Evolutionary conservation across 495 filamentous ascomycete genomes (phyloP).

Genomic region (Hyaloscypha bicolor): DNA sequence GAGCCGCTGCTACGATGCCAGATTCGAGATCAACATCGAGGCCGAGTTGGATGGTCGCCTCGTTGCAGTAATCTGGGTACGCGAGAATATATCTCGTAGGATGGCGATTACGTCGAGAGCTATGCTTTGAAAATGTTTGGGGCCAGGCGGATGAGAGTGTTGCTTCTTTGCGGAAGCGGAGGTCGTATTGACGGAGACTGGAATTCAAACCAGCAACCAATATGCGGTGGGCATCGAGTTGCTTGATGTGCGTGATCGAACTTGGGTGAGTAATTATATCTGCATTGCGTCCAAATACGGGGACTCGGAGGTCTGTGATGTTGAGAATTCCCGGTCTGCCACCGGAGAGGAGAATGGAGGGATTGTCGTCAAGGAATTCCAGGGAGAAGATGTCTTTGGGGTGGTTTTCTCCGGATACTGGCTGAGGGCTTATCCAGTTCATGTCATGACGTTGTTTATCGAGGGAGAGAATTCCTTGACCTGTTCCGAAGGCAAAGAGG

Average conservation of each 20-base stretch:
- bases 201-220: slow-evolving; percentile 32
- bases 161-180: slow-evolving; percentile 28
- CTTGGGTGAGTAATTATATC: slow-evolving; percentile 28
- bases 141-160: not conserved
- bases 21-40: slow-evolving; percentile 31
- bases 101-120: not conserved
- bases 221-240: slow-evolving; percentile 26
- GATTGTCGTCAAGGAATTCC: slow-evolving; percentile 22
- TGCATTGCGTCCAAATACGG: not conserved
- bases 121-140: not conserved
- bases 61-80: slow-evolving; percentile 29
- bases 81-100: slow-evolving; percentile 18
- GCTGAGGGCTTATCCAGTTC: slow-evolving; percentile 16
- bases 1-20: slow-evolving; percentile 29
- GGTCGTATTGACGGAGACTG: slow-evolving; percentile 31
- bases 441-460: slow-evolving; percentile 17
- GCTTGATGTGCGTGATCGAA: slow-evolving; percentile 32
- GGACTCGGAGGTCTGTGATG: slow-evolving; percentile 28
- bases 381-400: slow-evolving; percentile 27
- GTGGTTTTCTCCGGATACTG: not conserved
- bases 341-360: slow-evolving; percentile 28
- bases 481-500: slow-evolving; percentile 30
- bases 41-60: slow-evolving; percentile 20
- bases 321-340: slow-evolving; percentile 23
- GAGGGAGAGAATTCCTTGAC: slow-evolving; percentile 21